Evolutionary conservation across 2,329 filamentous ascomycete species (phyloP), one percentile per base, ranked within the genome.

Genomic region (Penicillium olsonii): DNA sequence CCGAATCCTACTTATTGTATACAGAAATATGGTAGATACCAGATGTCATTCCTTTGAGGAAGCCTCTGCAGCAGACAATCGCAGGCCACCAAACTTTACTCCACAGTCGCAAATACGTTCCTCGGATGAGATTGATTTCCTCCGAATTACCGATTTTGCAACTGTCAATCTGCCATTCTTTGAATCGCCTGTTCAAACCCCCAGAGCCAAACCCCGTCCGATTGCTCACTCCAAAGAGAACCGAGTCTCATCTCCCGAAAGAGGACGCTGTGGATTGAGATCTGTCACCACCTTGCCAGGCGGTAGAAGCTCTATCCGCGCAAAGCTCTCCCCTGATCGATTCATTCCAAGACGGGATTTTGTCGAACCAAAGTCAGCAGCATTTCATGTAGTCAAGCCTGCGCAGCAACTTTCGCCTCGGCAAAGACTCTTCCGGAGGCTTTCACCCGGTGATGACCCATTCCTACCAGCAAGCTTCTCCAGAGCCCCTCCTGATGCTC

Each of bases 271-370:
- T 15, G 56, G 40, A 45, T 24, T 35, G 11, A 68, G 57, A 54
- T 52, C 42, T 29, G 48, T 48, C 45, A 34, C 48, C 15, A 52
- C 47, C 43, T 14, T 45, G 33, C 51, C 47, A 24, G 31, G 39
- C 38, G 29, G 53, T 42, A 45, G 50, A 27, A 50, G 45, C 18
- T 37, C 42, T 2, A 56, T 57, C 29, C 59, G 39, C 27, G 56
- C 56, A 14, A 64, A 66, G 12, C 49, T 52, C 11, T 75, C 73
- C 10, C 78, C 78, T 18, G 84, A 87, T 65, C 77, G 84, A 22
- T 87, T 85, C 61, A 77, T 87, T 37, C 75, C 80, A 26, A 61
- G 62, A 44, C 72, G 78, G 40, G 71, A 73, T 41, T 71, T 71
- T 39, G 66, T 68, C 5, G 67, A 70, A 18, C 59, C 69, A 29